Evolutionary conservation across 305 asterid genomes (phyloP).

Genomic region (Fraxinus dipetala): DNA sequence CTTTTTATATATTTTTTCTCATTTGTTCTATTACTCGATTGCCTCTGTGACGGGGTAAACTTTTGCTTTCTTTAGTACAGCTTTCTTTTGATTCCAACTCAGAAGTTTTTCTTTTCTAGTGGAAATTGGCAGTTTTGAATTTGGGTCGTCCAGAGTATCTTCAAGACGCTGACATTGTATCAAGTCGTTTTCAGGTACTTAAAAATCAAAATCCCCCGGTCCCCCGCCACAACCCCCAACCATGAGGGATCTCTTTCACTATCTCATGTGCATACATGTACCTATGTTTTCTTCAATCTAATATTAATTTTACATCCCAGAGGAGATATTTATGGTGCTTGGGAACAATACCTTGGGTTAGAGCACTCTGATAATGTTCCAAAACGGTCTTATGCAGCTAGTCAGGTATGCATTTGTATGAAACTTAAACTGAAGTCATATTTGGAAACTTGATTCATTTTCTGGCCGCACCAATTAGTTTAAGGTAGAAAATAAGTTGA

Average conservation of each 20-base stretch:
- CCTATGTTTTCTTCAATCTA: slow-evolving; percentile 2
- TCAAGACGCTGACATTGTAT: slow-evolving; percentile 57
- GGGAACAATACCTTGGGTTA: slow-evolving; percentile 59
- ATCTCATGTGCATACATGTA: background rate
- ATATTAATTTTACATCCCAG: slow-evolving; percentile 31
- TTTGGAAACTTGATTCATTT: slow-evolving; percentile 1
- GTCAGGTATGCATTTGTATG: slow-evolving; percentile 38
- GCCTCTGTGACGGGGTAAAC: background rate
- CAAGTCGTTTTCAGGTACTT: slow-evolving; percentile 59
- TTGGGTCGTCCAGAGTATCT: slow-evolving; percentile 73
- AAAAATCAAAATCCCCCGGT: background rate
- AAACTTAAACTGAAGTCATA: background rate
- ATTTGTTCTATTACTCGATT: background rate
- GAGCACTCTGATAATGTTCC: slow-evolving; percentile 60
- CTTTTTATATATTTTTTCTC: slow-evolving; percentile 5
- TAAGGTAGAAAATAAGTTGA: background rate
- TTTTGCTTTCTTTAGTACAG: background rate
- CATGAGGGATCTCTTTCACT: background rate
- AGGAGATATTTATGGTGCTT: slow-evolving; percentile 55
- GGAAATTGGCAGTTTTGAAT: slow-evolving; percentile 66
- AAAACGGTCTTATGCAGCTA: slow-evolving; percentile 45
- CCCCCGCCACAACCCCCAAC: background rate
- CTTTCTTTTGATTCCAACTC: slow-evolving; percentile 4
- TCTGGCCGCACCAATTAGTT: background rate
- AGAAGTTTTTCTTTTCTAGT: slow-evolving; percentile 33